Conservation (phyloP, 1,284 basidiomycete species). For the Blastosporella zonata region DNA sequence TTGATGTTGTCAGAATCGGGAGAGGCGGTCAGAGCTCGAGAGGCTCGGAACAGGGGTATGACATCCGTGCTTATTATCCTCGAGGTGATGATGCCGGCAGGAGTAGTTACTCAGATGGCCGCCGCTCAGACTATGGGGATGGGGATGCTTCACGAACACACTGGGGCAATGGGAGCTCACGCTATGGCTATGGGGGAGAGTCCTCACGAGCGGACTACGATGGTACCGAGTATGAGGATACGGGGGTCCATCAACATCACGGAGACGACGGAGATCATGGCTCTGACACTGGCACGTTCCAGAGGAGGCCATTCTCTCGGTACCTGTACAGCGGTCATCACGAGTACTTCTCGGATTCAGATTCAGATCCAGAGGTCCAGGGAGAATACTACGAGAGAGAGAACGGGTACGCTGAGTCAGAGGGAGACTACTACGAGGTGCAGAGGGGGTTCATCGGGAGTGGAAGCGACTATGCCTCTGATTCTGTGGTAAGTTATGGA, state of each 20-base stretch:
- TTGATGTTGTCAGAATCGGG: neutral
- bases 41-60: neutral
- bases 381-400: conserved; percentile 5
- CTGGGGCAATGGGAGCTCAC: neutral
- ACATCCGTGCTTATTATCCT: neutral
- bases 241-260: neutral
- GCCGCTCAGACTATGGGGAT: neutral
- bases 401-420: neutral
- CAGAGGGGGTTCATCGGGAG: neutral
- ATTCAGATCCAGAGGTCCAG: too few relatives aligned
- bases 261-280: neutral
- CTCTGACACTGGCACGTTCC: neutral
- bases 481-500: neutral
- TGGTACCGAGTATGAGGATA: neutral
- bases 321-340: conserved; percentile 4
- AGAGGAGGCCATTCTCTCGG: neutral
- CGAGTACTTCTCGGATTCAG: conserved; percentile 2
- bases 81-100: neutral
- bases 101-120: neutral
- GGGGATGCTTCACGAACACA: neutral
- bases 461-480: neutral
- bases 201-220: neutral
- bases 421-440: too few relatives aligned
- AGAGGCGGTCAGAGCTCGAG: neutral
- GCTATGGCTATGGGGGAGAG: neutral